phyloP scores from a whole-genome alignment of 2,329 filamentous ascomycete genomes.

The Pestalotiopsis sp. region DNA sequence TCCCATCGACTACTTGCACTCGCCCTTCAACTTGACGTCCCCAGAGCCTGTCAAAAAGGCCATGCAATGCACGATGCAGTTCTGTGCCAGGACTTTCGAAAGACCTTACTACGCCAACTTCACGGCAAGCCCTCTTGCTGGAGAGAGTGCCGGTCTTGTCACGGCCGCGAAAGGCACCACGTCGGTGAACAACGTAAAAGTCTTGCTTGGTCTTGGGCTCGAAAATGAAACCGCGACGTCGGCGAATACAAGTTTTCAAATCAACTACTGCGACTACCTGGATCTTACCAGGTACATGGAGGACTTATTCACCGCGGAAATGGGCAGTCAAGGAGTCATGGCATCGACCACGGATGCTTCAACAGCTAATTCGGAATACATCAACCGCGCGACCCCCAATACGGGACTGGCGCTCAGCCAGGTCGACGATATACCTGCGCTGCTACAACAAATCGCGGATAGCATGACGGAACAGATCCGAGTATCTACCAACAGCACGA shows the following conservation, averaged over 20 bases:
- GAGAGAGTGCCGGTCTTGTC: background rate
- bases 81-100: background rate
- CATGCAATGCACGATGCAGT: background rate
- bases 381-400: background rate
- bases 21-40: background rate
- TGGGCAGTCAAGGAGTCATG: background rate
- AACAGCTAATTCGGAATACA: background rate
- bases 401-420: background rate
- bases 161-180: background rate
- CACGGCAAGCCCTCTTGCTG: background rate
- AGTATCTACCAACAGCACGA: background rate
- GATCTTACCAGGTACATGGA: background rate
- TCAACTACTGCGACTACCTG: background rate
- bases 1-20: background rate
- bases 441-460: background rate
- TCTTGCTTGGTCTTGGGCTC: background rate
- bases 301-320: background rate
- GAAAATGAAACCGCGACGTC: background rate
- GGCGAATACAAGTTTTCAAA: background rate
- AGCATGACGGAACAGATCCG: background rate
- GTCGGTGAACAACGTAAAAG: too few relatives aligned
- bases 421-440: background rate
- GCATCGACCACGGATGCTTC: background rate
- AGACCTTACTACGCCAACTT: background rate
- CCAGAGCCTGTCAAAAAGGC: background rate